Conservation (phyloP, 2,329 filamentous ascomycete species). For the Cordyceps tenuipes region DNA sequence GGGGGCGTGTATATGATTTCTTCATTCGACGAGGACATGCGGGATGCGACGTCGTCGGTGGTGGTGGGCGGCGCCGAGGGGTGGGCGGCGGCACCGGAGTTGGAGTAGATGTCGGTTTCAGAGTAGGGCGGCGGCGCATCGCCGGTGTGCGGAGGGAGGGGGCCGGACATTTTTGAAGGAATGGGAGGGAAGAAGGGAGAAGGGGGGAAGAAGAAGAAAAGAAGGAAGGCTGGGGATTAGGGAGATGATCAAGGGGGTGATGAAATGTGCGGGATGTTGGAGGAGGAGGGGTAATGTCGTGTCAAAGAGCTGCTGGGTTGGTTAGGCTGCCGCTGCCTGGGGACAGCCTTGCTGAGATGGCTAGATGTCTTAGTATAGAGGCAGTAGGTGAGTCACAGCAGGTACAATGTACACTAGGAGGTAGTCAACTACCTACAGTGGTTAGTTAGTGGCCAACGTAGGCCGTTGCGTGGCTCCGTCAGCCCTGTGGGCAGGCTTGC, state of each 20-base stretch:
- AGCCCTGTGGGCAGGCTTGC: constrained; percentile 6
- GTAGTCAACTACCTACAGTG: no score
- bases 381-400: no score
- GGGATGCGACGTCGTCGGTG: constrained; percentile 30
- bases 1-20: constrained; percentile 45
- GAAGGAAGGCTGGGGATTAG: not conserved
- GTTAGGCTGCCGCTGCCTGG: not conserved
- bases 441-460: not conserved
- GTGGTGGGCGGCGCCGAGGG: constrained; percentile 17
- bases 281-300: no score
- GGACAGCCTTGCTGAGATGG: not conserved
- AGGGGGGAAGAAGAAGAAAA: no score
- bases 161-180: not conserved
- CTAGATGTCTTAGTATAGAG: no score
- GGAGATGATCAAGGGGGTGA: no score
- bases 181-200: no score
- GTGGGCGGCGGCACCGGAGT: constrained; percentile 23
- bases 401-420: no score
- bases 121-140: constrained; percentile 47
- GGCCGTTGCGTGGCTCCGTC: not conserved
- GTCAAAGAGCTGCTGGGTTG: no score
- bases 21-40: constrained; percentile 32
- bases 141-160: constrained; percentile 15
- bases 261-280: not conserved
- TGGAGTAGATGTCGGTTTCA: constrained; percentile 48